Percentiles rank a stretch among this genome's conserved stretches.
phyloP scores from a whole-genome alignment of 768 basidiomycete genomes.

The Candolleomyces eurysporus region DNA sequence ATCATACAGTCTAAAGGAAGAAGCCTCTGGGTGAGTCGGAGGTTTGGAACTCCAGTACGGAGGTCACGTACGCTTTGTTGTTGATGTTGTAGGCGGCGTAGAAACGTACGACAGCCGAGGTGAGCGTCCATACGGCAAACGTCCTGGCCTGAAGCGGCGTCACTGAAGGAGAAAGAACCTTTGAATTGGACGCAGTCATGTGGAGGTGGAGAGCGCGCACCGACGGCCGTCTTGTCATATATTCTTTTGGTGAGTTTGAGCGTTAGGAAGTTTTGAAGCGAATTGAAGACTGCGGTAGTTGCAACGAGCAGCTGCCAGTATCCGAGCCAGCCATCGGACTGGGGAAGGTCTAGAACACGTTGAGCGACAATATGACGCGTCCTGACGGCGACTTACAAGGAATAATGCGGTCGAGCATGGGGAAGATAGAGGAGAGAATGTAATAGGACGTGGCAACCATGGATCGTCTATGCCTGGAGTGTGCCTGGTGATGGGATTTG shows the following conservation, averaged over 20 bases:
- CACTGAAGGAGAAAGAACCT: conserved; percentile 45
- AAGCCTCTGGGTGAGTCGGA: too few species aligned
- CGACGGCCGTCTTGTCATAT: conserved; percentile 46
- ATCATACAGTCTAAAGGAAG: conserved; percentile 75
- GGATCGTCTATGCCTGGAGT: background rate
- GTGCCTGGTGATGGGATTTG: background rate
- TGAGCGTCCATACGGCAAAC: conserved; percentile 90
- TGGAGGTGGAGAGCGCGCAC: conserved; percentile 1
- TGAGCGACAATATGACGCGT: background rate
- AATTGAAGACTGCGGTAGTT: conserved; percentile 79
- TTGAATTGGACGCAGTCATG: background rate
- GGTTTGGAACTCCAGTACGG: background rate
- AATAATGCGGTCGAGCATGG: conserved; percentile 20
- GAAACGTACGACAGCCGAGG: conserved; percentile 75
- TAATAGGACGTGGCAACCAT: conserved; percentile 6
- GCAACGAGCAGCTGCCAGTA: conserved; percentile 88
- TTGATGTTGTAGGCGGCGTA: conserved; percentile 91
- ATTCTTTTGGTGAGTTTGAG: conserved; percentile 75
- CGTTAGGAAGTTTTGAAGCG: conserved; percentile 77
- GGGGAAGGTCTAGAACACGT: conserved; percentile 53
- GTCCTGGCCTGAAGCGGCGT: conserved; percentile 85
- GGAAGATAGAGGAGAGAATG: conserved; percentile 4
- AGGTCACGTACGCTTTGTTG: conserved; percentile 64
- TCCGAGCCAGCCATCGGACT: conserved; percentile 69
- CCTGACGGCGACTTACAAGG: conserved; percentile 16